These are phyloP conservation scores for Penicillium angulare DNA, from an alignment of 495 filamentous ascomycete genomes.

Conservation along the genomic window DNA sequence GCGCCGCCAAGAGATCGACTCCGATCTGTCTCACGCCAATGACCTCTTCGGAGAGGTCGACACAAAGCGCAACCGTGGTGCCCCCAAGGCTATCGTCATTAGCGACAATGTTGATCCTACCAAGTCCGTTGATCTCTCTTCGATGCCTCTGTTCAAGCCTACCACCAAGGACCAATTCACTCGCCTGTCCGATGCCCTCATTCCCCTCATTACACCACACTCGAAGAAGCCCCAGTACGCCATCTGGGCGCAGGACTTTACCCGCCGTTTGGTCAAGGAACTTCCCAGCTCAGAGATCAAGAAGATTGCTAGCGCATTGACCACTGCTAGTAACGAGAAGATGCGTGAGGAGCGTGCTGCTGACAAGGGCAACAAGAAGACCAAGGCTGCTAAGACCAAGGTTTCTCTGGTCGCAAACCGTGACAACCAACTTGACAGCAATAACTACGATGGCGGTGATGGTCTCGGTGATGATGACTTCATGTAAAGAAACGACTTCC, in stretches of 20 bases:
- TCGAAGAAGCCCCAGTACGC: constrained; percentile 87
- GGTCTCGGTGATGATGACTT: constrained; percentile 74
- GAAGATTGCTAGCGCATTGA: constrained; percentile 84
- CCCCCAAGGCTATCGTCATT: constrained; percentile 59
- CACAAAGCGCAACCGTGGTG: constrained; percentile 63
- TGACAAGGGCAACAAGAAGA: constrained; percentile 96
- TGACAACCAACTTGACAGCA: constrained; percentile 66
- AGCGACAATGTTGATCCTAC: constrained; percentile 68
- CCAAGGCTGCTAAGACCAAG: constrained; percentile 93
- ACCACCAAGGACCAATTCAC: constrained; percentile 80
- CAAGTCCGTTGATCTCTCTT: constrained; percentile 73
- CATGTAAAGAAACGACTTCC: constrained; percentile 51
- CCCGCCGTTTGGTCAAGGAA: constrained; percentile 83
- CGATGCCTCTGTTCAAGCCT: constrained; percentile 85
- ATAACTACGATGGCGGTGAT: constrained; percentile 74
- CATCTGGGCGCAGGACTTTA: constrained; percentile 86
- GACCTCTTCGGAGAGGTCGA: constrained; percentile 85
- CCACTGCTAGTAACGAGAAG: constrained; percentile 91
- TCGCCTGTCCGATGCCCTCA: constrained; percentile 67
- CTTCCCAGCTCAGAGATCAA: constrained; percentile 88
- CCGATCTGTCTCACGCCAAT: constrained; percentile 86
- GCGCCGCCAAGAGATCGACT: constrained; percentile 75
- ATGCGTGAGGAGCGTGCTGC: constrained; percentile 97
- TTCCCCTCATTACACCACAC: constrained; percentile 69
- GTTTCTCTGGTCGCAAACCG: constrained; percentile 69